Conservation (phyloP, 2,329 filamentous ascomycete genomes). For the Ophiognomonia clavigignenti-juglandacearum region DNA sequence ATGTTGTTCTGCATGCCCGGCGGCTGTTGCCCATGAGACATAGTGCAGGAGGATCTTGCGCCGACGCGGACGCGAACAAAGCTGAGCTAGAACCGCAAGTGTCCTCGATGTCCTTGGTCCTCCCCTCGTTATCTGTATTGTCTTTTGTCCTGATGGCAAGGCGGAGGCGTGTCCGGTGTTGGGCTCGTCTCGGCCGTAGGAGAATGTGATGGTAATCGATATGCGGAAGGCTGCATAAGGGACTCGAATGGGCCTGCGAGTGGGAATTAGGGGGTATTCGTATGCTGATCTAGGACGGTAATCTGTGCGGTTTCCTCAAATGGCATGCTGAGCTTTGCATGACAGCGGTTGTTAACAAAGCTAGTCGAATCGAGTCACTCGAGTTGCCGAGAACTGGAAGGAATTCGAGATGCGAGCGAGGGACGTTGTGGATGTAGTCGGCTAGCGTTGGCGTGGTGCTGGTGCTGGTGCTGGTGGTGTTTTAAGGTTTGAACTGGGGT, state of each 20-base stretch:
- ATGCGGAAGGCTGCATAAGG: background rate
- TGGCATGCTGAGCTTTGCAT: background rate
- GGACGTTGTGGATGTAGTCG: too few species aligned
- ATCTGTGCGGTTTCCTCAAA: constrained; percentile 2
- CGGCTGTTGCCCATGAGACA: constrained; percentile 18
- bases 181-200: constrained; percentile 6
- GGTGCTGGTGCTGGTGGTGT: too few species aligned
- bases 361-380: too few species aligned
- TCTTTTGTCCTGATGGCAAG: background rate
- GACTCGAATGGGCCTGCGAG: too few species aligned
- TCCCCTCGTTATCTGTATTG: background rate
- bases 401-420: too few species aligned
- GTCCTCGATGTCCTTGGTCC: background rate
- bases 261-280: too few species aligned
- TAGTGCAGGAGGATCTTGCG: background rate
- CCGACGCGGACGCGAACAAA: background rate
- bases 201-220: background rate
- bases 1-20: constrained; percentile 14
- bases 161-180: background rate
- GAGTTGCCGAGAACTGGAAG: too few species aligned
- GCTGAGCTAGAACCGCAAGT: constrained; percentile 1
- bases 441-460: too few species aligned
- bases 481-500: too few species aligned
- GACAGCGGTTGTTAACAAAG: too few species aligned
- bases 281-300: too few species aligned